Evolutionary conservation across 164 flowering plant genomes (phyloP), one percentile per base, ranked within the genome.

Genomic region (Aristolochia contorta): DNA sequence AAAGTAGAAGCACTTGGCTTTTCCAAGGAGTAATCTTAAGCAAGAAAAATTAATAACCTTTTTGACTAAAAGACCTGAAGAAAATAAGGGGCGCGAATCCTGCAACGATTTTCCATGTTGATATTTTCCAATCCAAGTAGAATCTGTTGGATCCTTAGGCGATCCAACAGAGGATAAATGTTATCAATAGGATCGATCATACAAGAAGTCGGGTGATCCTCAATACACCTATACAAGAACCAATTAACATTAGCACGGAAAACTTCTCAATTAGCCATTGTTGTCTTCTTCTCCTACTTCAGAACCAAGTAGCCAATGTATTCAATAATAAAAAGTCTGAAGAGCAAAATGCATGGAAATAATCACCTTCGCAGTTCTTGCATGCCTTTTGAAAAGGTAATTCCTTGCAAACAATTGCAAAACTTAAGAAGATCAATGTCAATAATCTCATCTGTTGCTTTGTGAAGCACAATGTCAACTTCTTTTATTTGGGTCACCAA

Each of bases 361-460:
- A 27, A 45, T 66, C 65, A 87, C 96, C 84, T 81, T 62, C 75
- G 71, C 71, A 91, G 56, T 69, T 86, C 90, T 69, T 80, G 78
- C 87, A 91, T 79, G 58, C 91, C 83, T 32, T 60, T 64, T 21
- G 85, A 77, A 73, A 67, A 91, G 59, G 72, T 71, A 59, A 84
- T 59, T 60, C 59, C 75, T 66, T 56, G 49, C 23, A 74, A 50
- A 50, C 59, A 33, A 54, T 69, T 72, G 51, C 71, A 66, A 57
- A 75, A 71, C 56, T 57, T 65, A 41, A 58, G 67, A 68, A 81
- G 62, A 14, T 82, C 83, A 65, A 91, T 52, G 32, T 80, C 73
- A 41, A 78, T 18, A 62, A 91, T 87, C 61, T 91, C 95, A 75
- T 91, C 98, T 13, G 96, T 91, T 59, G 92, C 98, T 77, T 89